Evolutionary conservation across 148 eudicot species (phyloP), one percentile per base, ranked within the genome.

Genomic region (Camellia lanceoleosa): DNA sequence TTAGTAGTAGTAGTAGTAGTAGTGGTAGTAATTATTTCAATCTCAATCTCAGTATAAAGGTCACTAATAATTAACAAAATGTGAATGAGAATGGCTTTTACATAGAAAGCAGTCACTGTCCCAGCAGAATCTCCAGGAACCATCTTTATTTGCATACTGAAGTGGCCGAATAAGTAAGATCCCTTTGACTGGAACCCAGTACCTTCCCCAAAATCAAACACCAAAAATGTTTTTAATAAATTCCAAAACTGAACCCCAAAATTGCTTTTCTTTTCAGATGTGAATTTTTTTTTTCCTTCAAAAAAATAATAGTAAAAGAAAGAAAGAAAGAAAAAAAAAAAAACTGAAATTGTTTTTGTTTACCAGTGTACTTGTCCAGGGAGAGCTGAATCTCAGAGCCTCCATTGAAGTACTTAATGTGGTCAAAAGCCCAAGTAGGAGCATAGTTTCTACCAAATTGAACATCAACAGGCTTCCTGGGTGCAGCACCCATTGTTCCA

Each of bases 341-440:
- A 30, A 30, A 30, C 38, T 1, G 38, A 30, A 30, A 30, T 30
- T 59, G 54, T 8, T 10, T 12, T 13, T 4, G 13, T 60, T 64
- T 80, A 87, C 96, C 97, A 54, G 97, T 91, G 85, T 83, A 85
- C 0, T 91, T 92, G 79, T 92, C 97, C 73, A 91, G 91, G 55
- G 58, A 7, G 65, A 92, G 94, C 75, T 89, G 91, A 82, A 92
- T 88, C 83, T 89, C 86, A 52, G 86, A 77, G 61, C 94, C 97
- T 11, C 92, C 94, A 83, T 92, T 86, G 79, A 72, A 71, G 82
- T 91, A 91, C 87, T 92, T 92, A 77, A 92, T 92, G 80, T 92
- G 97, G 56, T 92, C 97, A 80, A 90, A 89, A 42, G 97, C 97
- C 97, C 94, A 92, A 0, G 97, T 90, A 3, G 97, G 97, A 19